phyloP scores from a whole-genome alignment of 2,329 filamentous ascomycete genomes.

The Sporothrix schenckii region DNA sequence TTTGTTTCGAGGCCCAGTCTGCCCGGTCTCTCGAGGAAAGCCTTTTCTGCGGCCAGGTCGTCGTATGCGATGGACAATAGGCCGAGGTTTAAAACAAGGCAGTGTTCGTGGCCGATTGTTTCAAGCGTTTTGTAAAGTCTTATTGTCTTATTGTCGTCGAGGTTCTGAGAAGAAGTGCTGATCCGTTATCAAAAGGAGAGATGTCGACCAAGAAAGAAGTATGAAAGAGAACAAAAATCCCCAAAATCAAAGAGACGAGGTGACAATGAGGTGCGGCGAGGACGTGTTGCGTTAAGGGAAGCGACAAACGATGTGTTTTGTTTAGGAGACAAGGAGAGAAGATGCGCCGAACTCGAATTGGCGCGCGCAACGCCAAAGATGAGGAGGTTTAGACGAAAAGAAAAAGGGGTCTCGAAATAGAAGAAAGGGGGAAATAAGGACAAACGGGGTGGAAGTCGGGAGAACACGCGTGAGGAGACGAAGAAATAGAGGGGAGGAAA shows the following conservation, averaged over 20 bases:
- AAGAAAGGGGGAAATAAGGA: neutral
- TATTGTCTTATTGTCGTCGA: conserved; percentile 4
- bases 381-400: neutral
- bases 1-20: neutral
- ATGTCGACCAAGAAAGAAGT: neutral
- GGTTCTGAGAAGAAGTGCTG: neutral
- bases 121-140: neutral
- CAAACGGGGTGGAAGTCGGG: neutral
- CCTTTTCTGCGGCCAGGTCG: conserved; percentile 23
- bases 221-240: neutral
- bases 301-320: neutral
- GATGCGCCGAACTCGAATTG: conserved; percentile 19
- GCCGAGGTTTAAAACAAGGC: neutral
- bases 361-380: conserved; percentile 18
- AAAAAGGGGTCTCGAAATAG: conserved; percentile 8
- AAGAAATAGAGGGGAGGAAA: conserved; percentile 12
- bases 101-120: conserved; percentile 16
- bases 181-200: neutral
- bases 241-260: neutral
- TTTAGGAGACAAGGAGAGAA: neutral
- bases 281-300: neutral
- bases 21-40: neutral
- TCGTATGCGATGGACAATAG: conserved; percentile 22
- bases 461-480: neutral
- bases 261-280: conserved; percentile 12